phyloP scores from a whole-genome alignment of 2,329 filamentous ascomycete genomes.

The Graphiopsis chlorocephala region DNA sequence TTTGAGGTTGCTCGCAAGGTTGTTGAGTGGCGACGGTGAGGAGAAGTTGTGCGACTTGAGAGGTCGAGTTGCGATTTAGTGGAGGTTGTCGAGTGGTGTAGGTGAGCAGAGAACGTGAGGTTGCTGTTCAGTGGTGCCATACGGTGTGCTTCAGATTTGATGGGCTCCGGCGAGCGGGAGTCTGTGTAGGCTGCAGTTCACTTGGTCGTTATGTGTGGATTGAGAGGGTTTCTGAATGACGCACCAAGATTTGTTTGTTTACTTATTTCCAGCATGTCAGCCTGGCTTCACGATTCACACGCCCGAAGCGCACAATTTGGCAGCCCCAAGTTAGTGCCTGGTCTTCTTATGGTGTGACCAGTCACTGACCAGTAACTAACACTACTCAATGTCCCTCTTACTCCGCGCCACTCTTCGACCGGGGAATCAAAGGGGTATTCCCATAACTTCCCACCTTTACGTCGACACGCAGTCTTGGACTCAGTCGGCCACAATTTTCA shows the following conservation, averaged over 20 bases:
- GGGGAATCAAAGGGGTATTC: background rate
- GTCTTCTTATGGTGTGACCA: background rate
- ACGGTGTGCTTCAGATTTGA: background rate
- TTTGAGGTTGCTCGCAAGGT: background rate
- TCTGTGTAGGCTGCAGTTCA: background rate
- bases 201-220: background rate
- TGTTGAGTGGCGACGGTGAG: background rate
- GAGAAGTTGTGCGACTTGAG: background rate
- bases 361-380: background rate
- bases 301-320: background rate
- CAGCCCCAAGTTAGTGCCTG: background rate
- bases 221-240: background rate
- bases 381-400: background rate
- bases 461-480: too few species aligned
- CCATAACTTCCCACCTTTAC: too few species aligned
- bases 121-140: background rate
- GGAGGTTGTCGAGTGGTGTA: background rate
- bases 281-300: background rate
- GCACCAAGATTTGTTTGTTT: background rate
- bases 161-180: background rate
- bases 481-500: too few species aligned
- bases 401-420: background rate
- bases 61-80: background rate
- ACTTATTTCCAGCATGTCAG: background rate
- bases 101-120: background rate